Evolutionary conservation across 2,329 filamentous ascomycete species (phyloP).

Genomic region (Pseudogymnoascus sp.): DNA sequence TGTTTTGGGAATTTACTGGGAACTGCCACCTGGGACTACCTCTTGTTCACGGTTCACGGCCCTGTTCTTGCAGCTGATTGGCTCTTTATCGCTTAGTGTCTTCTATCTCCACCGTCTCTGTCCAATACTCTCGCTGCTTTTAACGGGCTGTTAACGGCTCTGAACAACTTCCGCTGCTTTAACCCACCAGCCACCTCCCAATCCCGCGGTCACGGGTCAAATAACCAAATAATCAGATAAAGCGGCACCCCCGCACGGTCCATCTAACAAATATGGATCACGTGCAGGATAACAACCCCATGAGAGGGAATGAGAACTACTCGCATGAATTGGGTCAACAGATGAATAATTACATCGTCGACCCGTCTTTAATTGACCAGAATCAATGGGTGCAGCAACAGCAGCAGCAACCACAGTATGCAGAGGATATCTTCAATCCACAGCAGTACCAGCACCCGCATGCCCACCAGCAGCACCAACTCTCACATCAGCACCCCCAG

Average conservation of each 20-base stretch:
- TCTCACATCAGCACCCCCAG: neutral
- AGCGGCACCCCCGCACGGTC: constrained; percentile 8
- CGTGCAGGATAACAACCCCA: constrained; percentile 6
- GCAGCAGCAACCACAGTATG: constrained; percentile 10
- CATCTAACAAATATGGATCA: constrained; percentile 10
- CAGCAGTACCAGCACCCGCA: neutral
- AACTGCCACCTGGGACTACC: neutral
- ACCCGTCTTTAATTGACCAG: constrained; percentile 13
- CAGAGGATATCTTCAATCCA: constrained; percentile 7
- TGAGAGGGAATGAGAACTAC: constrained; percentile 2
- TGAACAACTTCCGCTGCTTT: neutral
- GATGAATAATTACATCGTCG: neutral
- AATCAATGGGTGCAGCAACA: constrained; percentile 11
- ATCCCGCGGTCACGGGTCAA: neutral
- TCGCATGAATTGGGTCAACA: neutral
- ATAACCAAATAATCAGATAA: neutral
- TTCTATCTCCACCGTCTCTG: neutral
- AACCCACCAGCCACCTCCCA: neutral
- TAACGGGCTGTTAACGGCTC: neutral
- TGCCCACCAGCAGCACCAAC: neutral
- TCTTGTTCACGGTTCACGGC: neutral
- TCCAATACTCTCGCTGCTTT: constrained; percentile 7
- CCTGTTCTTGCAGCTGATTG: constrained; percentile 7
- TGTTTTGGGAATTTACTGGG: neutral
- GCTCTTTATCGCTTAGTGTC: constrained; percentile 1